Conservation (phyloP, 257 asterid genomes). For the Nicotiana noctiflora region DNA sequence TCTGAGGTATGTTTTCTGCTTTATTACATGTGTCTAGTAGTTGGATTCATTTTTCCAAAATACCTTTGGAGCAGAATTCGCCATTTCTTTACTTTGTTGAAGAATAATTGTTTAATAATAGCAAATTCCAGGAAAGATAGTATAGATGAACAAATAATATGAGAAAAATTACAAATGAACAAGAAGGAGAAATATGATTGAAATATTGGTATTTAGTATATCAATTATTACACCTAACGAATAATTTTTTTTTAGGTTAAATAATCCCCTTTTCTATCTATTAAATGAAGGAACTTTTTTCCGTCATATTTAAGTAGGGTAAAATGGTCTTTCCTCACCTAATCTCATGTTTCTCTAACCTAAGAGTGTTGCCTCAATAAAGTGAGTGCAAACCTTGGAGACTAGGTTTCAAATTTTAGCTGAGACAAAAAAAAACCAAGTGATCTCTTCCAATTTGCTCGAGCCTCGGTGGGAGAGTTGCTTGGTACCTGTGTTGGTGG, state of each 20-base stretch:
- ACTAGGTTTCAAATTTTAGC: background rate
- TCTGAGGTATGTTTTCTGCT: slow-evolving; percentile 62
- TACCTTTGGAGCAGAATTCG: background rate
- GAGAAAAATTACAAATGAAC: background rate
- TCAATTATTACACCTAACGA: background rate
- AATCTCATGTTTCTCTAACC: background rate
- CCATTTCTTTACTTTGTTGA: background rate
- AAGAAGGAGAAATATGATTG: background rate
- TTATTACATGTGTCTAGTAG: background rate
- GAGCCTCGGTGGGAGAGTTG: too few relatives aligned
- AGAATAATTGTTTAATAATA: background rate
- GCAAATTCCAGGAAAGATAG: background rate
- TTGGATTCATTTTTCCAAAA: background rate
- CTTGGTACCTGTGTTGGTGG: too few relatives aligned
- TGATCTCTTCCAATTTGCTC: too few relatives aligned
- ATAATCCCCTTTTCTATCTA: background rate
- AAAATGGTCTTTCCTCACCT: background rate
- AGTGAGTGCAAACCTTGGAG: background rate
- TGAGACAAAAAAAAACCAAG: background rate
- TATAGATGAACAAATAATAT: background rate
- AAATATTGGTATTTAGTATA: background rate
- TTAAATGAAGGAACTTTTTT: background rate
- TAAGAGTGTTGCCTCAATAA: background rate
- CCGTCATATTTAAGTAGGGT: background rate
- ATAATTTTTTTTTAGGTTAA: background rate